These are phyloP conservation scores for Plasmopara muralis DNA, from an alignment of 352 stramenopile genomes.

Conservation along the genomic window DNA sequence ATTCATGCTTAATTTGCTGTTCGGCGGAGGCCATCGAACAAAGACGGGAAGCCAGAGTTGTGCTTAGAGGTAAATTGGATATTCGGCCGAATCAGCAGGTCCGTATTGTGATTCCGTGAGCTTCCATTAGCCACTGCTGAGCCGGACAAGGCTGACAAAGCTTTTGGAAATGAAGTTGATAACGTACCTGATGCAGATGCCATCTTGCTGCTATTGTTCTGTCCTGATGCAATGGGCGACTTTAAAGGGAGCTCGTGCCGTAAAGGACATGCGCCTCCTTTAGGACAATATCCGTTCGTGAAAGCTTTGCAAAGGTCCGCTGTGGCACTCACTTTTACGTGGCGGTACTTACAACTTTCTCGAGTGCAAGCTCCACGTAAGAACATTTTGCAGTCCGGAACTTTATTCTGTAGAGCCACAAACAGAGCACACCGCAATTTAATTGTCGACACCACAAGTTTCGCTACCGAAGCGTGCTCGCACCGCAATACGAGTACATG, in stretches of 20 bases:
- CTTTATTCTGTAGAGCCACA: constrained; percentile 57
- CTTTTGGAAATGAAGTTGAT: constrained; percentile 5
- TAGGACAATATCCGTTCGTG: constrained; percentile 53
- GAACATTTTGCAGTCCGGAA: constrained; percentile 76
- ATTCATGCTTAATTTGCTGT: constrained; percentile 13
- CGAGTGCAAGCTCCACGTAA: constrained; percentile 63
- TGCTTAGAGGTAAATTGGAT: constrained; percentile 63
- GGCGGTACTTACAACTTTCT: constrained; percentile 69
- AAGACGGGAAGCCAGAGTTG: constrained; percentile 34
- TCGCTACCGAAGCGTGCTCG: constrained; percentile 5
- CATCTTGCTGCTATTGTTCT: constrained; percentile 4
- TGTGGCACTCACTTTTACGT: constrained; percentile 72
- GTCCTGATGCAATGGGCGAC: constrained; percentile 2
- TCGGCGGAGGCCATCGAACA: constrained; percentile 30
- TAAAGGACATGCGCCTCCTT: constrained; percentile 43
- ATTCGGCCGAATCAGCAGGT: constrained; percentile 57
- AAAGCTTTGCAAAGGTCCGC: constrained; percentile 64
- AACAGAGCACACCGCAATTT: constrained; percentile 4
- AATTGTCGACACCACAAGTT: background rate
- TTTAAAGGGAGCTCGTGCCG: constrained; percentile 50
- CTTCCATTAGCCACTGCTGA: constrained; percentile 10
- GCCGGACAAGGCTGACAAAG: constrained; percentile 1
- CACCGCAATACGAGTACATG: constrained; percentile 6
- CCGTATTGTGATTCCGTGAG: constrained; percentile 11
- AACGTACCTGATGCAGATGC: constrained; percentile 34